Evolutionary conservation across 352 stramenopile species (phyloP).

Genomic region (Globisporangium nagaii): DNA sequence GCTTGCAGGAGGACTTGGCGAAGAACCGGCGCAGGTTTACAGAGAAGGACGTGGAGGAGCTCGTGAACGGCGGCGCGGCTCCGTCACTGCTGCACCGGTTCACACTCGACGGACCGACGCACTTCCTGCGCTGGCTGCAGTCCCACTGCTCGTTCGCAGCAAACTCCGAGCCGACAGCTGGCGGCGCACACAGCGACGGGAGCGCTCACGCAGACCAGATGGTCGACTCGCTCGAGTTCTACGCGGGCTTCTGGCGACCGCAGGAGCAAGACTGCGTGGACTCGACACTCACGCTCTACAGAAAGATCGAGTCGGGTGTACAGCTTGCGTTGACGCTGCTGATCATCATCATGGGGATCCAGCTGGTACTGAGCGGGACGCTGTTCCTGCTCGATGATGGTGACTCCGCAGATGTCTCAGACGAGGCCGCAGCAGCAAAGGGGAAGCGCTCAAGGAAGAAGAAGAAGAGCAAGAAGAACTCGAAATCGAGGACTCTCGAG

Average conservation of each 20-base stretch:
- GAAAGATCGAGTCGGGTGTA: background rate
- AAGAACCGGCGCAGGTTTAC: constrained; percentile 11
- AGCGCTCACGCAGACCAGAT: background rate
- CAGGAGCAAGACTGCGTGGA: constrained; percentile 7
- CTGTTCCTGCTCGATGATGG: constrained; percentile 4
- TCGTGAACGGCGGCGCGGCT: constrained; percentile 33
- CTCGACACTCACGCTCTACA: background rate
- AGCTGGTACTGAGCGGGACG: constrained; percentile 3
- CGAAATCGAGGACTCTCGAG: background rate
- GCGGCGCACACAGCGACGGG: background rate
- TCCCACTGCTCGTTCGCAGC: constrained; percentile 12
- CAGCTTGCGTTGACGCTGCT: background rate
- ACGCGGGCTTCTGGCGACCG: constrained; percentile 18
- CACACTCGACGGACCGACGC: constrained; percentile 34
- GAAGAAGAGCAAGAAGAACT: background rate
- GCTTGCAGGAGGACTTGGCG: constrained; percentile 11
- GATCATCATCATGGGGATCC: background rate
- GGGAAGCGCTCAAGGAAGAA: background rate
- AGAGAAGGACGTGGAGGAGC: constrained; percentile 10
- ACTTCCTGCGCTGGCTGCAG: constrained; percentile 39
- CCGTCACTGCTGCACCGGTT: constrained; percentile 48
- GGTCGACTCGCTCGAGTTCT: constrained; percentile 29
- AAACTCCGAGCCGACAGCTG: background rate
- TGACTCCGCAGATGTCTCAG: background rate
- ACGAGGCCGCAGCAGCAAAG: background rate